Base-by-base conservation (phyloP, 1,139 yeast species). In the Saccharomycopsis phalli region DNA sequence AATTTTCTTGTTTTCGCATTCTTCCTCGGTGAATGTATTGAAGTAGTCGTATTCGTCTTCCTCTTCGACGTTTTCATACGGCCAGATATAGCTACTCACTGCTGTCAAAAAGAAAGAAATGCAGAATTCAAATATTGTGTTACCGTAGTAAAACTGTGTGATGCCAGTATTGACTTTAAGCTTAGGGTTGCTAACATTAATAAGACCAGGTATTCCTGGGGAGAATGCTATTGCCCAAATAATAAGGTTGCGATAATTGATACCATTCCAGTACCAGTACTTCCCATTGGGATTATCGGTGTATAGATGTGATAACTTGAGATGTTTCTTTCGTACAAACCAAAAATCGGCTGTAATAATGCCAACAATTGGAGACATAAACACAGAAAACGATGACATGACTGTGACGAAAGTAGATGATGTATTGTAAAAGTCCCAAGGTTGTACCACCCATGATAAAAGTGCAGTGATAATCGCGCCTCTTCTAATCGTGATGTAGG, bases 401-500 rank as follows among this genome's bases (percentile, higher is more conserved):
- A 68, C 71, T 4, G 67, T 62, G 36, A 66, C 53, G 49, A 70
- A 68, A 7, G 65, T 57, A 4, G 69, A 58, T 2, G 71, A 61
- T 16, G 64, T 56, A 47, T 65, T 66, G 47, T 65, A 65, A 44
- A 69, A 65, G 38, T 62, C 61, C 75, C 75, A 70, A 16, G 75
- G 75, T 47, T 65, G 70, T 42, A 63, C 56, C 30, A 68, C 65
- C 58, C 69, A 61, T 19, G 69, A 62, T 27, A 69, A 47, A 2
- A 62, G 42, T 2, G 73, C 69, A 31, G 68, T 59, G 14, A 68
- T 47, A 5, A 66, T 46, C 8, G 74, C 68, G 49, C 77, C 77
- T 47, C 79, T 60, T 47, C 61, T 60, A 46, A 73, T 70, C 46
- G 69, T 69, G 50, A 74, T 60, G 52, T 68, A 72, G 46, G 58